Evolutionary conservation across 768 basidiomycete species (phyloP).

Genomic region (Suillus lakei): DNA sequence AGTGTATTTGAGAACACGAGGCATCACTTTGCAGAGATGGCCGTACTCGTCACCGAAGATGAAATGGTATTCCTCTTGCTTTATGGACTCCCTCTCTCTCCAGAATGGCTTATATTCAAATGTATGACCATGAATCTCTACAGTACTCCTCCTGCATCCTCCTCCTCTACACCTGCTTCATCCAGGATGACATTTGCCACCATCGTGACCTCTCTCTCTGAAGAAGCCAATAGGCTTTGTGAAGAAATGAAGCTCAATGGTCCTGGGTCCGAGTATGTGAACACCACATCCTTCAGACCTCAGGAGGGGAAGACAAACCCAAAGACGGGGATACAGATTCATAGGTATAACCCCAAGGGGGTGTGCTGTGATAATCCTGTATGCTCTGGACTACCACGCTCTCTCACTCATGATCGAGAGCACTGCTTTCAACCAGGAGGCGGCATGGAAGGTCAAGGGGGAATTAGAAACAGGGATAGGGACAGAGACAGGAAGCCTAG

Average conservation of each 20-base stretch:
- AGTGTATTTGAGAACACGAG: not conserved
- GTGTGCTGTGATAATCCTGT: not conserved
- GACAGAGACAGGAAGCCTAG: too few relatives aligned
- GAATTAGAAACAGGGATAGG: too few relatives aligned
- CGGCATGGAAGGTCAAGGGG: conserved; percentile 9
- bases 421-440: conserved; percentile 13
- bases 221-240: too few relatives aligned
- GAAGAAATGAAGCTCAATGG: too few relatives aligned
- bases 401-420: not conserved
- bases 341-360: not conserved
- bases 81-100: not conserved
- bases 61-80: conserved; percentile 8
- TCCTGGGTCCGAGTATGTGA: too few relatives aligned
- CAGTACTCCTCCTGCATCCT: not conserved
- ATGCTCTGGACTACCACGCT: not conserved
- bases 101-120: conserved; percentile 3
- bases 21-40: not conserved
- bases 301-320: not conserved
- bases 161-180: too few relatives aligned
- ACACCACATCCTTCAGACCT: too few relatives aligned
- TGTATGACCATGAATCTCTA: not conserved
- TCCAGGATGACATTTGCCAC: not conserved
- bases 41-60: not conserved
- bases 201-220: too few relatives aligned
- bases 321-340: not conserved